Evolutionary conservation across 164 flowering plant species (phyloP).

Genomic region (Sedum album): DNA sequence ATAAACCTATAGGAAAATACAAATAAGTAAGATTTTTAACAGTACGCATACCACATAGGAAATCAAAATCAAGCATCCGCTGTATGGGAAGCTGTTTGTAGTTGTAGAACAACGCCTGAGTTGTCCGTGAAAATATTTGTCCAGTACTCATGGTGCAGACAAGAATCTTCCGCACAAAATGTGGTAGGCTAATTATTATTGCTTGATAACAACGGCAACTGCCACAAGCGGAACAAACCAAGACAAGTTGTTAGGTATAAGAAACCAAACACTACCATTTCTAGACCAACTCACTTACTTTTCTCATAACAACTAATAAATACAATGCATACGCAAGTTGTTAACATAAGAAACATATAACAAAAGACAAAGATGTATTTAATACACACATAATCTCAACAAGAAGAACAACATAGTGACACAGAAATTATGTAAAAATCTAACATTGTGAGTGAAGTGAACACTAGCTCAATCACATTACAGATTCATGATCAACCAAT

Average conservation of each 20-base stretch:
- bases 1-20: not conserved
- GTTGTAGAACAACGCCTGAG: too few species aligned
- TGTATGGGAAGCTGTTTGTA: too few species aligned
- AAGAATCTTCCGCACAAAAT: slow-evolving; percentile 12
- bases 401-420: too few species aligned
- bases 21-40: not conserved
- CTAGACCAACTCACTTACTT: too few species aligned
- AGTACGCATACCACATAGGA: slow-evolving; percentile 26
- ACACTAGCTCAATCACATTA: not conserved
- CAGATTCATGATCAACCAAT: not conserved
- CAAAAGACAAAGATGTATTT: too few species aligned
- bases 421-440: too few species aligned
- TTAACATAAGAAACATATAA: too few species aligned
- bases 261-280: not conserved
- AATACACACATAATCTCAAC: too few species aligned
- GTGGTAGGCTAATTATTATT: not conserved
- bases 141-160: too few species aligned
- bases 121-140: slow-evolving; percentile 79
- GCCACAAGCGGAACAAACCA: not conserved
- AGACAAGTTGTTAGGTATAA: not conserved
- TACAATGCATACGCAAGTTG: not conserved
- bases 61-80: too few species aligned
- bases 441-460: too few species aligned
- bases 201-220: not conserved
- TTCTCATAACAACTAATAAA: not conserved